Percentiles rank a stretch among this genome's conserved stretches.
These are phyloP conservation scores for Aspergillus sergii DNA, from an alignment of 2,329 filamentous ascomycete species.

Conservation along the genomic window DNA sequence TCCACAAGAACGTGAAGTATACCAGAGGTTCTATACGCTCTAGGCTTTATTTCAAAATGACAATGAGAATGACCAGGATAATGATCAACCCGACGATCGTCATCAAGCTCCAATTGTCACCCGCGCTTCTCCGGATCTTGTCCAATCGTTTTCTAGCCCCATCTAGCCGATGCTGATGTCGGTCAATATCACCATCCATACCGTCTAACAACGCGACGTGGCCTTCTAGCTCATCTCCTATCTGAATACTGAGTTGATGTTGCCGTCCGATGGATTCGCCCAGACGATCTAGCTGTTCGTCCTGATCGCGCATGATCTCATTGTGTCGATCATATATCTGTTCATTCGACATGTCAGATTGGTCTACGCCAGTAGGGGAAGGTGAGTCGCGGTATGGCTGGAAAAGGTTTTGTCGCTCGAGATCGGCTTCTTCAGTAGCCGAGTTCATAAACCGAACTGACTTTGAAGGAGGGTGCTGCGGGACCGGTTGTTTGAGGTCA, in stretches of 20 bases:
- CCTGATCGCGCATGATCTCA: conserved; percentile 81
- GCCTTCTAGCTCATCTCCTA: conserved; percentile 91
- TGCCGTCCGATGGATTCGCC: conserved; percentile 87
- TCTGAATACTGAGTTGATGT: conserved; percentile 90
- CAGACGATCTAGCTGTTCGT: conserved; percentile 85
- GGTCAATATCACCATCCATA: conserved; percentile 78
- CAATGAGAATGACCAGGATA: conserved; percentile 78
- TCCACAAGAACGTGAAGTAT: not conserved
- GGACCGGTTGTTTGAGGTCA: conserved; percentile 46
- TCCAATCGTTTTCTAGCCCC: conserved; percentile 73
- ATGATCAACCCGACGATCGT: conserved; percentile 81
- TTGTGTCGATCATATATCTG: conserved; percentile 86
- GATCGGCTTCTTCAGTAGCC: conserved; percentile 54
- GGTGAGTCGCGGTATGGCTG: conserved; percentile 62
- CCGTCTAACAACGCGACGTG: conserved; percentile 90
- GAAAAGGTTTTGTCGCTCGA: conserved; percentile 62
- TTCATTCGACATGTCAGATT: conserved; percentile 69
- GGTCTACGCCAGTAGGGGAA: conserved; percentile 49
- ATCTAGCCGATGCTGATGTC: conserved; percentile 75
- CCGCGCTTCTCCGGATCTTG: conserved; percentile 71
- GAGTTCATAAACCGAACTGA: conserved; percentile 85
- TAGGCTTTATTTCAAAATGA: conserved; percentile 67
- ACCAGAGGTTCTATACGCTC: conserved; percentile 24
- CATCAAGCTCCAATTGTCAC: conserved; percentile 85
- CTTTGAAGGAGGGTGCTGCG: conserved; percentile 58